Base-by-base conservation (phyloP, 108 stramenopile genomes). In the Nitzschia sp. region DNA sequence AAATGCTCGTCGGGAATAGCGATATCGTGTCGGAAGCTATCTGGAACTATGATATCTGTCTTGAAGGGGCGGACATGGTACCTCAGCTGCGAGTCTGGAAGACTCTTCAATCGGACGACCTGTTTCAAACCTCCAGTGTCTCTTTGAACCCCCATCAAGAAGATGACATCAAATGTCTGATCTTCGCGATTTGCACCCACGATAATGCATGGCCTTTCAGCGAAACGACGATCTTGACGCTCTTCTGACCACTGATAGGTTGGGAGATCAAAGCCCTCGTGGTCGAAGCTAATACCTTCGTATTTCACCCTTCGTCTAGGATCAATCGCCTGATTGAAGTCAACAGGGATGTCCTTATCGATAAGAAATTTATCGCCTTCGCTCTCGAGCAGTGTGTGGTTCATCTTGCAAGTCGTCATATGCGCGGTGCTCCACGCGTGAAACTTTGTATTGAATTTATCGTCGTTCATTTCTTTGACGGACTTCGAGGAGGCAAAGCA, bases 1-100 rank as follows among this genome's bases (percentile, higher is more conserved):
- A 82, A 81, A 9, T 79, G 65, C 17, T 71, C 54, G 63, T 81
- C 80, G 3, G 77, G 80, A 18, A 81, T 70, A 21, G 42, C 34
- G 56, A 80, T 81, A 5, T 77, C 74, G 46, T 81, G 77, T 1
- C 84, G 80, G 58, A 85, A 85, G 2, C 72, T 71, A 33, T 67
- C 36, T 27, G 48, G 24, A 31, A 65, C 35, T 29, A 67, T 70
- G 45, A 71, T 64, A 64, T 85, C 84, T 4, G 79, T 54, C 11
- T 77, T 56, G 54, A 77, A 78, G 1, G 60, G 71, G 18, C 42
- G 36, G 24, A 75, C 69, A 23, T 19, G 13, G 54, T 72, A 79
- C 13, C 25, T 25, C 18, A 83, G 29, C 36, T 9, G 13, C 18
- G 5, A 4, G 19, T 11, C 4, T 6, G 60, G 30, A 3, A 62